Evolutionary conservation across 2,329 filamentous ascomycete species (phyloP).

Genomic region (Stagonosporopsis vannaccii): DNA sequence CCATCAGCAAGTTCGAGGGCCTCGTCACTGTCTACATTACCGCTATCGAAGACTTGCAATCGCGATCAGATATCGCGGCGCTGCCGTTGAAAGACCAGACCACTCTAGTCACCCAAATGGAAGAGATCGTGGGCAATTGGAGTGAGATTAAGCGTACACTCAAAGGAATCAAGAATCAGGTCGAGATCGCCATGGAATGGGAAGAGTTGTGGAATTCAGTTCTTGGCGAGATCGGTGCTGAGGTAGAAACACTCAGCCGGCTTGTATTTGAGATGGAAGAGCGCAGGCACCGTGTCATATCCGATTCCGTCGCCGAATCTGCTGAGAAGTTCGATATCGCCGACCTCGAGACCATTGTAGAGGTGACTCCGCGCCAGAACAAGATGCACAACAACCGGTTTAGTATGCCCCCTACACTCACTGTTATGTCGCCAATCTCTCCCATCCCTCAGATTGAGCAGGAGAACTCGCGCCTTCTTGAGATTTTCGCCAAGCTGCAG

Average conservation of each 20-base stretch:
- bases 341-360: constrained; percentile 90
- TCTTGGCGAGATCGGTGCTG: constrained; percentile 88
- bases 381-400: constrained; percentile 68
- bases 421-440: constrained; percentile 66
- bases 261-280: constrained; percentile 99
- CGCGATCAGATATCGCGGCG: constrained; percentile 74
- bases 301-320: constrained; percentile 66
- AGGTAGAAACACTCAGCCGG: constrained; percentile 79
- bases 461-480: constrained; percentile 87
- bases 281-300: constrained; percentile 79
- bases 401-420: constrained; percentile 68
- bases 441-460: constrained; percentile 65
- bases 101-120: constrained; percentile 85
- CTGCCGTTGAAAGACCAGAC: constrained; percentile 77
- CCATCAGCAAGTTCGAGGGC: constrained; percentile 84
- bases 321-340: constrained; percentile 76
- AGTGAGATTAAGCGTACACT: constrained; percentile 78
- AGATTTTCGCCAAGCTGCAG: constrained; percentile 93
- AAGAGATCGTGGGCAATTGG: constrained; percentile 85
- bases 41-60: constrained; percentile 91
- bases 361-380: constrained; percentile 74
- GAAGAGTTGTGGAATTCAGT: constrained; percentile 96
- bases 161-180: constrained; percentile 82
- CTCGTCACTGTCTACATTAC: constrained; percentile 91
- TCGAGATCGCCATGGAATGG: constrained; percentile 99